A percentile compares a stretch with the other conserved stretches of the same genome.
Evolutionary conservation across 352 stramenopile species (phyloP).

Genomic region (Detonula confervacea): DNA sequence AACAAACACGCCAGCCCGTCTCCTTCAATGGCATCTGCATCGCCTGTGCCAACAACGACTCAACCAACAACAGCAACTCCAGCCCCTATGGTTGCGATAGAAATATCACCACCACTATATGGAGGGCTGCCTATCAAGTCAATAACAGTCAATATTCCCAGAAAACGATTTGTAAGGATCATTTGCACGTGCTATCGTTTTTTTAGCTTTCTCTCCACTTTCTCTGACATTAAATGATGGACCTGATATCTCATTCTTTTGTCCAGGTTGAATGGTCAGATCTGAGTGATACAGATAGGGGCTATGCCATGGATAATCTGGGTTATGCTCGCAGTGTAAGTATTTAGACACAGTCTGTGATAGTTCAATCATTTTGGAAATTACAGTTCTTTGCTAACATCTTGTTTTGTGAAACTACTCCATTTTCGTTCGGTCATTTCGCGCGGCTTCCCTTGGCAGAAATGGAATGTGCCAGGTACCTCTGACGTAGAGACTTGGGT

Average conservation of each 20-base stretch:
- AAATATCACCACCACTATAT: no score
- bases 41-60: no score
- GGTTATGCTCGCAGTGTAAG: constrained; percentile 10
- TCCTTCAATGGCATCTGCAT: no score
- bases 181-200: neutral
- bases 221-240: no score
- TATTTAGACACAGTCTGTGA: neutral
- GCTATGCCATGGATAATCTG: constrained; percentile 16
- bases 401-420: neutral
- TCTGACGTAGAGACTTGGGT: constrained; percentile 18
- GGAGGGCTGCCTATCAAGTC: constrained; percentile 19
- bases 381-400: neutral
- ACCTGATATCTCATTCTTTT: no score
- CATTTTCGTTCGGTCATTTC: neutral
- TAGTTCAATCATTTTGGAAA: neutral
- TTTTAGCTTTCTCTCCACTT: no score
- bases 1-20: no score
- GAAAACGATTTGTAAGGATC: constrained; percentile 21
- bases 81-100: no score
- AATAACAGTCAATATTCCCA: constrained; percentile 10
- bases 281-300: constrained; percentile 7
- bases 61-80: no score
- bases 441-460: neutral
- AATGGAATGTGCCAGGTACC: constrained; percentile 25
- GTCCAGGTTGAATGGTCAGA: constrained; percentile 29